Base-by-base conservation (phyloP, 2,329 filamentous ascomycete species). In the Neonectria ditissima region DNA sequence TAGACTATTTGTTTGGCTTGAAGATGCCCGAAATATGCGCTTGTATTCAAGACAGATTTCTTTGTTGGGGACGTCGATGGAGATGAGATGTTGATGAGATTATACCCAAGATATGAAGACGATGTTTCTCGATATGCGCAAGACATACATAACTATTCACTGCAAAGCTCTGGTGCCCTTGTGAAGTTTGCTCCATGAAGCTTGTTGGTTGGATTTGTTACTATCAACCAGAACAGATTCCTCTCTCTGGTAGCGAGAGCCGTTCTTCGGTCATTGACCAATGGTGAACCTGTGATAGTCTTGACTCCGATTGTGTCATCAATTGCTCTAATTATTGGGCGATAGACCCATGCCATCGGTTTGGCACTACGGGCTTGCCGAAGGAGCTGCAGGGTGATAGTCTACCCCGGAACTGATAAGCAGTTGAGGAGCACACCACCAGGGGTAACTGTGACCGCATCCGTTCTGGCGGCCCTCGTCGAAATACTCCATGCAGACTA, bases 101-200 rank as follows among this genome's bases (percentile, higher is more conserved):
- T 73, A 73, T 73, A 73, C 71, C 70, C 71, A 63, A 69, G 47
- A 65, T 52, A 69, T 54, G 47, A 62, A 58, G 48, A 62, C 39
- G 51, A 65, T 59, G 59, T 55, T 66, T 56, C 53, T 65, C 63
- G 56, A 22, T 41, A 30, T 54, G 28, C n/a, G 37, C 8, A 41
- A 45, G 44, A 20, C 24, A 43, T 18, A 20, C 24, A 43, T 18
- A 16, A 26, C 6, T 26, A 26, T 37, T 5, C 4, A 4, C 22
- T 18, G 26, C 32, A 45, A 22, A 55, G 48, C 60, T 66, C 10
- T 58, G 45, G 51, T n/a, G 30, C 20, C 32, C 22, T 34, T 26
- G 41, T 60, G 52, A 41, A 57, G 37, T 9, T 32, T 34, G 10
- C 16, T 14, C 34, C 14, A 20, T 55, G 11, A 47, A 22, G 26